Percentiles rank a stretch among this genome's conserved stretches.
phyloP scores from a whole-genome alignment of 805 yeast genomes.

The Saturnispora silvae region DNA sequence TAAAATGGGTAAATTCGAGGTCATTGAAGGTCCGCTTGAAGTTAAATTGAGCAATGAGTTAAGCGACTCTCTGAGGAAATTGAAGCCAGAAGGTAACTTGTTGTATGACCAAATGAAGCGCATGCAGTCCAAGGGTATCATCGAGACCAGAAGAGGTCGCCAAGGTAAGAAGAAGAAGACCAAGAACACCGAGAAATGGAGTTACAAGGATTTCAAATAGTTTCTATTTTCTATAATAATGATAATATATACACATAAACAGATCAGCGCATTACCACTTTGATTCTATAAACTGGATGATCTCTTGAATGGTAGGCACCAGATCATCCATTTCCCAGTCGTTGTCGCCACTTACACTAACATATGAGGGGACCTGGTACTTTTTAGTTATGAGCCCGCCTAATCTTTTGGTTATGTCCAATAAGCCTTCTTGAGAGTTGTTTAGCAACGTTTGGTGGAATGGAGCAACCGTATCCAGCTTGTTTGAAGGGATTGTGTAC shows the following conservation, averaged over 20 bases:
- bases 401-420: conserved; percentile 35
- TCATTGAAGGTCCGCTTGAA: conserved; percentile 40
- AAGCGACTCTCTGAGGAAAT: conserved; percentile 68
- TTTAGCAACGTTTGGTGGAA: conserved; percentile 35
- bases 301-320: conserved; percentile 17
- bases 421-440: conserved; percentile 29
- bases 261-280: conserved; percentile 6
- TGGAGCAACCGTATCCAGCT: conserved; percentile 15
- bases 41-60: conserved; percentile 85
- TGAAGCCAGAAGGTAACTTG: conserved; percentile 86
- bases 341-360: conserved; percentile 30
- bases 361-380: conserved; percentile 34
- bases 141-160: conserved; percentile 69
- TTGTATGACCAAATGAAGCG: conserved; percentile 72
- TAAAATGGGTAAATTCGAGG: conserved; percentile 33
- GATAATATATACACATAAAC: too few species aligned
- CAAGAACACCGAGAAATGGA: conserved; percentile 85
- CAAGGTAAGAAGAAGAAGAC: conserved; percentile 58
- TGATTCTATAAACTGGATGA: conserved; percentile 24
- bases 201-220: conserved; percentile 78
- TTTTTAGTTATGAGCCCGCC: conserved; percentile 32
- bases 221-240: too few species aligned
- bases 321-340: conserved; percentile 26
- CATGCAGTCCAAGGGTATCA: conserved; percentile 74
- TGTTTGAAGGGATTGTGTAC: conserved; percentile 30